A percentile compares a stretch with the other conserved stretches of the same genome.
phyloP scores from a whole-genome alignment of 2,329 filamentous ascomycete species.

The Apiospora hydei region DNA sequence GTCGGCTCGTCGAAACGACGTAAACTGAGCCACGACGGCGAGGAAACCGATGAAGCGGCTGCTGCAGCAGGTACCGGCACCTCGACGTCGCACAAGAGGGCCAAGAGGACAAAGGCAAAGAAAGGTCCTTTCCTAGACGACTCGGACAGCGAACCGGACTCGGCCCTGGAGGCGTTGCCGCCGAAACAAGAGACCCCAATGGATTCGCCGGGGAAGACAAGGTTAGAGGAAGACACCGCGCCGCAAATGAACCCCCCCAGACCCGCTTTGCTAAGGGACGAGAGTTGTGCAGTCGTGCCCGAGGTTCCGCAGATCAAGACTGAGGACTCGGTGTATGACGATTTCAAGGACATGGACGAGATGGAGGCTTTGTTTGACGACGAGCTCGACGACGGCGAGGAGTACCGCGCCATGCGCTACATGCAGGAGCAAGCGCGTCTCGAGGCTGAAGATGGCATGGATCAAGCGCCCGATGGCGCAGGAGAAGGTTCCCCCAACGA shows the following conservation, averaged over 20 bases:
- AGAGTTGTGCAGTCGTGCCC: conserved; percentile 36
- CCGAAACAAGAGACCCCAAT: background rate
- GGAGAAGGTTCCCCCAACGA: conserved; percentile 41
- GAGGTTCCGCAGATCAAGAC: conserved; percentile 33
- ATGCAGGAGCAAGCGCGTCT: conserved; percentile 79
- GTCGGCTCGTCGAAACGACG: conserved; percentile 49
- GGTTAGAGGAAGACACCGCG: conserved; percentile 26
- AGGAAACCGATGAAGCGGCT: conserved; percentile 26
- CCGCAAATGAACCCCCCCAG: conserved; percentile 26
- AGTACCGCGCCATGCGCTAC: conserved; percentile 70
- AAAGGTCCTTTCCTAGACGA: conserved; percentile 74
- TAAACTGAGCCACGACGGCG: conserved; percentile 45
- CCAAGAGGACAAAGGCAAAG: conserved; percentile 22
- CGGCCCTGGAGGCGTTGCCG: background rate
- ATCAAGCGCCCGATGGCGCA: conserved; percentile 44
- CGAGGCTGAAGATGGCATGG: conserved; percentile 63
- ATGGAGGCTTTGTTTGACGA: conserved; percentile 65
- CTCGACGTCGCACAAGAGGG: conserved; percentile 30
- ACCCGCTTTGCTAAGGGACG: conserved; percentile 35
- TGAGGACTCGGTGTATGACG: conserved; percentile 36
- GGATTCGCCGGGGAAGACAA: conserved; percentile 25
- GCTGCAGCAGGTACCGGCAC: background rate
- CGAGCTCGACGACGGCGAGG: conserved; percentile 65
- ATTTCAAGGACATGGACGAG: conserved; percentile 48
- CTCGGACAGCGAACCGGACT: conserved; percentile 61